These are phyloP conservation scores for Bidens hawaiensis DNA, from an alignment of 140 eudicot species.

Conservation along the genomic window DNA sequence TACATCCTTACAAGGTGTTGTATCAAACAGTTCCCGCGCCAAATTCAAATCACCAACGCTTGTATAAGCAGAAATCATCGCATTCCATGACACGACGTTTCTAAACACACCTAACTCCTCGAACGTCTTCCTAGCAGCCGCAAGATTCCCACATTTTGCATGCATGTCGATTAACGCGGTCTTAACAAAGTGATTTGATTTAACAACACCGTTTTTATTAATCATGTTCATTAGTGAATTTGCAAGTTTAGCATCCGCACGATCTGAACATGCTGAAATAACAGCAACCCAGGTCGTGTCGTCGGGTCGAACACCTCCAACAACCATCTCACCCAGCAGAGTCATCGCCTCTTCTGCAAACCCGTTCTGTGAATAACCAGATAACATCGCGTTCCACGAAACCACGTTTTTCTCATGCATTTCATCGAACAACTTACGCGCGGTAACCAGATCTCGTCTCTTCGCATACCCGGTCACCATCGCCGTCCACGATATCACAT, in stretches of 20 bases:
- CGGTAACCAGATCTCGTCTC: constrained; percentile 43
- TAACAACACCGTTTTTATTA: constrained; percentile 26
- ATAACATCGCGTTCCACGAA: constrained; percentile 87
- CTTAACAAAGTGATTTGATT: constrained; percentile 38
- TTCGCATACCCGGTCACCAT: constrained; percentile 72
- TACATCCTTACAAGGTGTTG: constrained; percentile 54
- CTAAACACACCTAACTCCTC: constrained; percentile 40
- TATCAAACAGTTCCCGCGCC: constrained; percentile 57
- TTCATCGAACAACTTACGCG: constrained; percentile 49
- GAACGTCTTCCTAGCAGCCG: constrained; percentile 54
- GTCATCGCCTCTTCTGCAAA: constrained; percentile 42
- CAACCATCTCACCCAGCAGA: constrained; percentile 47
- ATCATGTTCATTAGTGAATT: constrained; percentile 45
- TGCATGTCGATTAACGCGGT: constrained; percentile 76
- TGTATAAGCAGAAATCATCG: constrained; percentile 72
- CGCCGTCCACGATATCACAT: constrained; percentile 67
- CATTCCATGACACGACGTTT: constrained; percentile 62
- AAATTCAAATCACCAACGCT: constrained; percentile 62
- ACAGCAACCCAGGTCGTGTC: constrained; percentile 70
- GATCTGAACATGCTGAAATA: constrained; percentile 51
- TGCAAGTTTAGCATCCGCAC: constrained; percentile 46
- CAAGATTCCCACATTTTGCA: constrained; percentile 74
- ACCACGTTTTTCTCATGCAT: constrained; percentile 62
- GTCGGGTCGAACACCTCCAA: constrained; percentile 38
- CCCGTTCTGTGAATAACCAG: constrained; percentile 75